phyloP scores from a whole-genome alignment of 139 green algal genomes.

The Penium margaritaceum region DNA sequence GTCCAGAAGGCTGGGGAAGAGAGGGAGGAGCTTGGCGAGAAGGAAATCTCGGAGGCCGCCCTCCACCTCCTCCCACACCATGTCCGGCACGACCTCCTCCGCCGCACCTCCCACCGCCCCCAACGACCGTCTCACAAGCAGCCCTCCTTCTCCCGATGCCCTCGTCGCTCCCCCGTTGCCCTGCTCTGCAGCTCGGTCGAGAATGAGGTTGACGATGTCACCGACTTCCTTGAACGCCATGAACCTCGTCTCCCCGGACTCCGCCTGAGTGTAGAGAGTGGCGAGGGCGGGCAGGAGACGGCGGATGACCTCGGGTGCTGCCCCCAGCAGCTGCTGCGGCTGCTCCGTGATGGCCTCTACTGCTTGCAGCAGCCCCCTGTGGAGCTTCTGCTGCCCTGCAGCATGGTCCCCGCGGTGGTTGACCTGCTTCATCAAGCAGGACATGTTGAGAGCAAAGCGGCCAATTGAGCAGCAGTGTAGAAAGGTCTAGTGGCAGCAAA shows the following conservation, averaged over 20 bases:
- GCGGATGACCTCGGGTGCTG: slow-evolving; percentile 50
- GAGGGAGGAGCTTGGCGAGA: slow-evolving; percentile 56
- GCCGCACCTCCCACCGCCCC: background rate
- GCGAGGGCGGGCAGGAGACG: slow-evolving; percentile 67
- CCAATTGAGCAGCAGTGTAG: background rate
- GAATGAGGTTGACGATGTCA: slow-evolving; percentile 58
- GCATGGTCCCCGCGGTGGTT: too few species aligned
- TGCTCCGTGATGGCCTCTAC: slow-evolving; percentile 65
- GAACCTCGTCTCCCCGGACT: slow-evolving; percentile 67
- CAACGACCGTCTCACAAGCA: background rate
- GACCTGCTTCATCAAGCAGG: background rate
- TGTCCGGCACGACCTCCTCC: background rate
- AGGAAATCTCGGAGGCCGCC: background rate
- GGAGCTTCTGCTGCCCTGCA: slow-evolving; percentile 56
- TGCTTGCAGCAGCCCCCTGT: slow-evolving; percentile 57
- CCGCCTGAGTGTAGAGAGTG: slow-evolving; percentile 38
- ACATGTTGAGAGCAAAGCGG: background rate
- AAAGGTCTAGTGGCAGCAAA: background rate
- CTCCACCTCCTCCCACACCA: slow-evolving; percentile 2
- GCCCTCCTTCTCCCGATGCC: background rate
- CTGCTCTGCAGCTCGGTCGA: slow-evolving; percentile 16
- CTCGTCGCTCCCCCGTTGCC: background rate
- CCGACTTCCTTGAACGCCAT: slow-evolving; percentile 76
- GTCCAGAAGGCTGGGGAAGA: slow-evolving; percentile 67
- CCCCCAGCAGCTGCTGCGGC: slow-evolving; percentile 57